These are phyloP conservation scores for Aspergillus taichungensis DNA, from an alignment of 495 filamentous ascomycete species.

Conservation along the genomic window DNA sequence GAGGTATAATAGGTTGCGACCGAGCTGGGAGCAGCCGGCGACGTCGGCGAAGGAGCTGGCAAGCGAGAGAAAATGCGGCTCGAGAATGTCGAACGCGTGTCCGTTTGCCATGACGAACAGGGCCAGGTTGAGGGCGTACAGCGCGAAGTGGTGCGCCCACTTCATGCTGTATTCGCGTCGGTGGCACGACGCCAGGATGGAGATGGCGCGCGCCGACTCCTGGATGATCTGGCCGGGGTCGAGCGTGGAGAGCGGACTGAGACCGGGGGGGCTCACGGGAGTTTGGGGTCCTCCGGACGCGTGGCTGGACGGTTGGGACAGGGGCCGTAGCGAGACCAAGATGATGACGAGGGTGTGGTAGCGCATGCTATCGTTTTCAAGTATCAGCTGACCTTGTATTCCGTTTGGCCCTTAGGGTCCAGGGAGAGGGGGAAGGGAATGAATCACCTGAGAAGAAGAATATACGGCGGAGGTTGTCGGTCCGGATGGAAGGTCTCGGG, in stretches of 20 bases:
- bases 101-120: slow-evolving; percentile 32
- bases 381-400: not conserved
- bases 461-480: slow-evolving; percentile 25
- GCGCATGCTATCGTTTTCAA: slow-evolving; percentile 26
- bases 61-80: slow-evolving; percentile 30
- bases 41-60: slow-evolving; percentile 30
- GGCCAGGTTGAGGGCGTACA: slow-evolving; percentile 39
- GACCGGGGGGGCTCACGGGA: slow-evolving; percentile 25
- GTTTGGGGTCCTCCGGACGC: slow-evolving; percentile 19
- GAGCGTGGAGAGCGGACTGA: slow-evolving; percentile 18
- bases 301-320: slow-evolving; percentile 8
- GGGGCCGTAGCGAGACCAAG: slow-evolving; percentile 27
- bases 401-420: not conserved
- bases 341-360: slow-evolving; percentile 32
- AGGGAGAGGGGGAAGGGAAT: not conserved
- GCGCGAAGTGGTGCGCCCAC: slow-evolving; percentile 34
- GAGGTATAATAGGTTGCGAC: slow-evolving; percentile 33
- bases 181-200: slow-evolving; percentile 24
- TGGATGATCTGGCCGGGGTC: slow-evolving; percentile 15
- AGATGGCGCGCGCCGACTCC: slow-evolving; percentile 26
- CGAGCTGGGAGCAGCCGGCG: slow-evolving; percentile 30
- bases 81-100: slow-evolving; percentile 27
- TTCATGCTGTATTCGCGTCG: slow-evolving; percentile 30
- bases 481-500: slow-evolving; percentile 20
- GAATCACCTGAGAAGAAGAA: slow-evolving; percentile 30